A percentile compares a stretch with the other conserved stretches of the same genome.
phyloP scores from a whole-genome alignment of 2,329 filamentous ascomycete genomes.

The Trichoderma koningii region DNA sequence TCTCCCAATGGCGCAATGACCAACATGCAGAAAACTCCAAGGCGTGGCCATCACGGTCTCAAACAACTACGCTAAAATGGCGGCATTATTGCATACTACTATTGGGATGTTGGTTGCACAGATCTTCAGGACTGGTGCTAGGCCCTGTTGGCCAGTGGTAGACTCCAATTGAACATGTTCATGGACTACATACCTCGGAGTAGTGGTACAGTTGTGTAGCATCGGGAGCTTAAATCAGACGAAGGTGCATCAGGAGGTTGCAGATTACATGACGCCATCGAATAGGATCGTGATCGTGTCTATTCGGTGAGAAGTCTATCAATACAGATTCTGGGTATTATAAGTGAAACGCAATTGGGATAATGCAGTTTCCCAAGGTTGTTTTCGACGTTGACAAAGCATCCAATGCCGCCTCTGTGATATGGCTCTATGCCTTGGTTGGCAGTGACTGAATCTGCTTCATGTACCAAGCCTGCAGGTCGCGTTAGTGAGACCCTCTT shows the following conservation, averaged over 20 bases:
- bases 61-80: slow-evolving; percentile 30
- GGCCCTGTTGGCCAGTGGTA: no score
- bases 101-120: neutral
- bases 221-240: neutral
- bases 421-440: neutral
- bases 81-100: slow-evolving; percentile 19
- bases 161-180: no score
- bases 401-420: neutral
- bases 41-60: neutral
- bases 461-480: slow-evolving; percentile 8
- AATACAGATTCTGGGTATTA: no score
- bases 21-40: neutral
- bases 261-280: slow-evolving; percentile 8
- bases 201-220: neutral
- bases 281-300: neutral
- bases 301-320: neutral
- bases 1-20: slow-evolving; percentile 1
- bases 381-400: neutral
- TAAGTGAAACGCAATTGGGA: no score
- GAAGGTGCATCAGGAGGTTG: neutral
- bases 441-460: slow-evolving; percentile 1
- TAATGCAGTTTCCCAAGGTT: neutral
- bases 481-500: neutral
- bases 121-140: neutral
- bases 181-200: neutral